Evolutionary conservation across 495 filamentous ascomycete species (phyloP), one percentile per base, ranked within the genome.

Genomic region (Rhypophila decipiens): DNA sequence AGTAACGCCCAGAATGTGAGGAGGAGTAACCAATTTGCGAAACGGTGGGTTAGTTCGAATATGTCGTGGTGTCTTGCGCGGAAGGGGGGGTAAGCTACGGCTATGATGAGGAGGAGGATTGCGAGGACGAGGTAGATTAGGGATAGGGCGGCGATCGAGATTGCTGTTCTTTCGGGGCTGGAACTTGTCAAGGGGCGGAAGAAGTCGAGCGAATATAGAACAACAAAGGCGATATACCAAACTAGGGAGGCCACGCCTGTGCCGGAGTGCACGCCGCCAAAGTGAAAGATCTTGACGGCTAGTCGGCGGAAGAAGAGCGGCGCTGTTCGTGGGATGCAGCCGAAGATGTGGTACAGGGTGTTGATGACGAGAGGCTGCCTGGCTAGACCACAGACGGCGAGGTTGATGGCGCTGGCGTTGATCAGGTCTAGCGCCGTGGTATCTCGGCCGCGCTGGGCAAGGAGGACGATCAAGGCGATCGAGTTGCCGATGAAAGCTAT

Each of bases 341-440:
- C 83, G 42, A 79, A 80, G 42, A 80, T 55, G 43, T 68, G 61
- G 56, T 84, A 90, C 29, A 88, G 77, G 22, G 75, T 46, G 64
- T 91, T 91, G 57, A 91, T 70, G 21, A 88, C 76, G 31, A 86
- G 69, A 42, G 87, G 85, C 54, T 88, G 83, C 2, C 86, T 79
- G 57, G 83, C 82, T 37, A 88, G 60, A 27, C 74, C 65, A 48
- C 66, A 67, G 23, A 73, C 67, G 47, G 70, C 56, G 33, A 76
- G 60, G 54, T 77, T 76, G 57, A 61, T 31, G 29, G 70, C 68
- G 13, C 70, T 61, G 18, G 71, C 72, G 35, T 58, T 63, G 48
- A 65, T 55, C 20, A 63, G 46, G 47, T 58, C 57, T 23, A 61
- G 21, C 10, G 57, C 46, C n/a, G 42, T 9, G 31, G 60, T 24